Base-by-base conservation (phyloP, 2,329 filamentous ascomycete species). In the Epicoccum sorghinum region DNA sequence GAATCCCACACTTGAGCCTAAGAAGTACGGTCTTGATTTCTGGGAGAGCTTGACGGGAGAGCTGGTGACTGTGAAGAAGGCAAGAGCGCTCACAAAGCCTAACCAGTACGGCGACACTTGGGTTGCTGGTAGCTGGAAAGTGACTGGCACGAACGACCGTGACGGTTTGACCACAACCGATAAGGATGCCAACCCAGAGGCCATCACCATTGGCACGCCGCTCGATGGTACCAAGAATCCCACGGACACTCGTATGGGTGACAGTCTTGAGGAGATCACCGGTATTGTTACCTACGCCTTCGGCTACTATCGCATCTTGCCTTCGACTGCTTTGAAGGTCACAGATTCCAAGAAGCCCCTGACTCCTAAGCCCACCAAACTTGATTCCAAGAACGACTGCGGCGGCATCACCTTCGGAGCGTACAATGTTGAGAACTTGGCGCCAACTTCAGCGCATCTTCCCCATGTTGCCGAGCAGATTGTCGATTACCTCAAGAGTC, bases 391-490 rank as follows among this genome's bases (percentile, higher is more conserved):
- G 24, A 82, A 83, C 1, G 77, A 77, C 52, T 90, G 88, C 75
- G 77, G 77, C 2, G 84, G 82, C 37, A 74, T 90, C 55, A 89
- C 86, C 1, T 71, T 89, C 23, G 86, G 83, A 44, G 80, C 82
- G 56, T 90, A 90, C 79, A 90, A 90, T 70, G 81, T 89, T 29
- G 86, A 89, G 71, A 90, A 90, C 72, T 78, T 90, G 13, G 75
- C 79, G 7, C 83, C 87, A 0, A 78, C 75, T 30, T 84, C 83
- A 0, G 60, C 78, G 1, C 82, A 86, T 59, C 75, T 89, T 23
- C 74, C 79, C n/a, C 73, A 72, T 10, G 79, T 90, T n/a, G 84
- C 87, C 2, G 73, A 78, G 7, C 86, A 90, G 64, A 88, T 91
- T 58, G 85, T 86, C 47, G 75, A 83, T 59, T 86, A 85, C 72